Base-by-base conservation (phyloP, 2,329 filamentous ascomycete genomes). In the Parascedosporium putredinis region DNA sequence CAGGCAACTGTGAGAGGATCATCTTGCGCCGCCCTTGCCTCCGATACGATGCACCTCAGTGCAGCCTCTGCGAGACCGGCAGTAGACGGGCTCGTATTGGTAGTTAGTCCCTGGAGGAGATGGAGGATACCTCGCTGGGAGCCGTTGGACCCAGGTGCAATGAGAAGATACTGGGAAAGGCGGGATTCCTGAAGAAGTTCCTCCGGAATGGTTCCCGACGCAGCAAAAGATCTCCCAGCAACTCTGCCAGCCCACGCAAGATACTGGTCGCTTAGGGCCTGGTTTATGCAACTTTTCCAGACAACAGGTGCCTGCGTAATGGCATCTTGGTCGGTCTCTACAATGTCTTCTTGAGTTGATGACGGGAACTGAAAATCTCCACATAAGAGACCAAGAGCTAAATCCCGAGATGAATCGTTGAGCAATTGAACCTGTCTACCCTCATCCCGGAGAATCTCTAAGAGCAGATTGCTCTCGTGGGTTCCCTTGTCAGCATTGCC, bases 171-270 rank as follows among this genome's bases (percentile, higher is more conserved):
- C 55, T 72, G 66, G 12, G 68, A 64, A 5, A 84, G 63, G 14
- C 69, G 69, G 1, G 79, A 81, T 60, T 86, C 83, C 23, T 73
- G 70, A 1, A 84, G 63, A 43, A 86, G 69, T 45, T 77, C 77
- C 31, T 70, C 62, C 14, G 81, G 78, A 5, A 88, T 74, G 50
- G 79, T 72, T 2, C 89, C 89, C 24, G 81, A 86, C 14, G 86
- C 78, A 34, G 84, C 82, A 65, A 90, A 97, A 0, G 88, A 83
- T 60, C 88, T 79, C 6, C 94, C 93, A 42, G 97, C 72, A 2
- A 90, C 84, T 54, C 84, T 78, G 3, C 87, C 90, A 42, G 87
- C 86, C 94, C 94, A 98, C 1, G 86, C 70, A 1, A 88, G 69
- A 61, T 93, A 96, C 14, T 80, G 76, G 23, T 77, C 69, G 50